Conservation (phyloP, 1,284 basidiomycete species). For the Ganoderma leucocontextum region DNA sequence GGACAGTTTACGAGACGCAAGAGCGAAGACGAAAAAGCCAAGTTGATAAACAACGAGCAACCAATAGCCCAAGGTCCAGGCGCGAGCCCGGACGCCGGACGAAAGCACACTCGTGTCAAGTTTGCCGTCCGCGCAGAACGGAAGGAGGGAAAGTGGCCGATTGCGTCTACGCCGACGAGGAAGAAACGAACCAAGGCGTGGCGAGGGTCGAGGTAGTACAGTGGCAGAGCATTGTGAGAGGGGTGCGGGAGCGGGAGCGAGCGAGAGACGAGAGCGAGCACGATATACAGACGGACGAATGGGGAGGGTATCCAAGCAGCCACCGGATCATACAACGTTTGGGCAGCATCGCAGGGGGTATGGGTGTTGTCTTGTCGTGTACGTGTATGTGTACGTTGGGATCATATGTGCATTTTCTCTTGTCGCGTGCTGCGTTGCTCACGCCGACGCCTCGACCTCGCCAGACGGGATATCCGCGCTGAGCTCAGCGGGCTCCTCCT, state of each 20-base stretch:
- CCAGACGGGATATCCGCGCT: constrained; percentile 34
- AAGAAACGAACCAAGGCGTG: constrained; percentile 1
- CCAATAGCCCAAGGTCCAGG: constrained; percentile 65
- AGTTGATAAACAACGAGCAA: constrained; percentile 62
- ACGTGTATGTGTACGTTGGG: constrained; percentile 8
- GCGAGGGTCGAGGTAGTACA: constrained; percentile 27
- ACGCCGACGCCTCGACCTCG: constrained; percentile 36
- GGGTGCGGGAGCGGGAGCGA: constrained; percentile 14
- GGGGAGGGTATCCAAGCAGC: constrained; percentile 41
- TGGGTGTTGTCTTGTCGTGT: constrained; percentile 30
- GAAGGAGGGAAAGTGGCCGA: neutral
- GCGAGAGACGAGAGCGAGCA: constrained; percentile 25
- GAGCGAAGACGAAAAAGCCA: constrained; percentile 33
- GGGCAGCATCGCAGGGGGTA: constrained; percentile 31
- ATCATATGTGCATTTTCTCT: constrained; percentile 28
- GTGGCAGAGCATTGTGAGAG: constrained; percentile 28
- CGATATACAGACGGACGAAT: constrained; percentile 32
- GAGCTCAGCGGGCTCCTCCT: constrained; percentile 33
- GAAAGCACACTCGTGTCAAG: constrained; percentile 20
- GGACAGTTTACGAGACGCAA: constrained; percentile 16
- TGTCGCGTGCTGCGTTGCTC: constrained; percentile 11
- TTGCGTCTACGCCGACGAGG: neutral
- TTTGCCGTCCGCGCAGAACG: neutral
- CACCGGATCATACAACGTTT: constrained; percentile 32
- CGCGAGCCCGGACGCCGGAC: constrained; percentile 22